A percentile compares a stretch with the other conserved stretches of the same genome.
phyloP scores from a whole-genome alignment of 75 land plant species.

The Sequoiadendron giganteum region DNA sequence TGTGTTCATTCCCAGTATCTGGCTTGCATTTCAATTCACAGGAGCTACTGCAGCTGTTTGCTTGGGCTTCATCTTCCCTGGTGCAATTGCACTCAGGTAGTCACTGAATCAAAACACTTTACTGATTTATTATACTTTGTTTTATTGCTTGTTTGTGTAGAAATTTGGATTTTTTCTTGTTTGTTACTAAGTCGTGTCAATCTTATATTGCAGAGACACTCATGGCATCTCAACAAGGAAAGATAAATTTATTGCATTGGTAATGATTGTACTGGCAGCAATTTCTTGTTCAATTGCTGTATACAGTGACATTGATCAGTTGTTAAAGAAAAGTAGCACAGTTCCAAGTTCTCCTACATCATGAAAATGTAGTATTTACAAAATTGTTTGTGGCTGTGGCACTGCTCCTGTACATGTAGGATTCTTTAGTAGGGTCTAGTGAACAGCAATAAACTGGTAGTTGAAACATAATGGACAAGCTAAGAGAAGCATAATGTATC shows the following conservation, averaged over 20 bases:
- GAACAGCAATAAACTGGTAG: neutral
- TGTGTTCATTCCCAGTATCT: conserved; percentile 34
- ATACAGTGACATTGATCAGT: conserved; percentile 17
- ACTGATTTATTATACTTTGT: neutral
- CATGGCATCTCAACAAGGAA: conserved; percentile 23
- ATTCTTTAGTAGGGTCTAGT: neutral
- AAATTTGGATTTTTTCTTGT: neutral
- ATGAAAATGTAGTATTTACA: neutral
- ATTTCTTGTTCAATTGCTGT: conserved; percentile 27
- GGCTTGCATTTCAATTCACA: conserved; percentile 42
- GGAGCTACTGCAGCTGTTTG: conserved; percentile 41
- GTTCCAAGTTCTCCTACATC: neutral
- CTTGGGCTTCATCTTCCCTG: conserved; percentile 44
- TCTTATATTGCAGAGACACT: conserved; percentile 27
- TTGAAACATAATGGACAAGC: neutral
- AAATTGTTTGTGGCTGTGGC: neutral
- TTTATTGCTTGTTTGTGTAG: neutral
- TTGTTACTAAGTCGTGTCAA: neutral
- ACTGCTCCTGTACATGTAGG: neutral
- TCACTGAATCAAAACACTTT: neutral
- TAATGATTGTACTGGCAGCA: conserved; percentile 43
- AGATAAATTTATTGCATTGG: conserved; percentile 31
- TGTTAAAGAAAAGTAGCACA: neutral
- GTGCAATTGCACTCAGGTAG: conserved; percentile 35
- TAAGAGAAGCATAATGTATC: neutral